Base-by-base conservation (phyloP, 140 eudicot genomes). In the Flaveria floridana region DNA sequence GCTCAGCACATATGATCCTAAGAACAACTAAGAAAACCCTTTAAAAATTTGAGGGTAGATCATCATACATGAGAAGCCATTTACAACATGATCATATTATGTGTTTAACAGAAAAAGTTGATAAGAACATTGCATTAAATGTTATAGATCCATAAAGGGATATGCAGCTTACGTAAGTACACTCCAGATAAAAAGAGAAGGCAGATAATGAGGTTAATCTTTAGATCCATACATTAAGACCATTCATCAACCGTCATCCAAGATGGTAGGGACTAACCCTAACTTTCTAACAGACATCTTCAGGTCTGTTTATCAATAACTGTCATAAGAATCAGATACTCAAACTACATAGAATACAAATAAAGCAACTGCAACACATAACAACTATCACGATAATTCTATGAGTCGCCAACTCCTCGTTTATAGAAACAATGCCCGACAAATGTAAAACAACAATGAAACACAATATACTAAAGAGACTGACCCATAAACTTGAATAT, bases 271-370 rank as follows among this genome's bases (percentile, higher is more conserved):
- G 69, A 26, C 81, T 28, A 18, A 67, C 0, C 42, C 63, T 25
- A 69, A 47, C 71, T 47, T 70, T 78, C 71, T 16, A 77, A 13
- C 65, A 70, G 21, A 56, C 76, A 77, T 34, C 53, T 70, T 46
- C 18, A 59, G 6, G 72, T 58, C 70, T 58, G 58, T 37, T 65
- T 30, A 23, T 21, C 56, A 50, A 14, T 50, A 50, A 50, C 15
- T 47, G 39, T 30, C 55, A 48, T 12, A 46, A 70, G 82, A 61
- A 78, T 50, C 77, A 28, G 72, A 78, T 78, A 55, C 82, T 70
- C 44, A 65, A 77, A 34, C 76, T 18, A 34, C 56, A 70, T 28
- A 47, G 56, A 26, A 59, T 48, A 78, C 19, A 70, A 46, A 61
- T 14, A 70, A 70, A 70, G 65, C 56, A 70, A 19, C 71, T 59